Evolutionary conservation across 169 alveolate genomes (phyloP).

Genomic region (Plasmodium gonderi): DNA sequence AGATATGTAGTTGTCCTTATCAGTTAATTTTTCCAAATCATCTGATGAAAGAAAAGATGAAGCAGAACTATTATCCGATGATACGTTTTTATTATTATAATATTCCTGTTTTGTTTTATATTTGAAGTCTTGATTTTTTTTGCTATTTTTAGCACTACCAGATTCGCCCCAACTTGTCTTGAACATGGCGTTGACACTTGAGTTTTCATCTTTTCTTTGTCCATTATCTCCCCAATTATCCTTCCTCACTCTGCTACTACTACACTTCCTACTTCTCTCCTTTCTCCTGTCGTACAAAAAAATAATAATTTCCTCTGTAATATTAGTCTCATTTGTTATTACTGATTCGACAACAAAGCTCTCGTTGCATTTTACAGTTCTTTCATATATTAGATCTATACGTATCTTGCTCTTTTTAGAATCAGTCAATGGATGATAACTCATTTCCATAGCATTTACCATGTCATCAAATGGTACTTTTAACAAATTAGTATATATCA

Average conservation of each 20-base stretch:
- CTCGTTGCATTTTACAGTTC: slow-evolving; percentile 64
- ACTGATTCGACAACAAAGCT: slow-evolving; percentile 37
- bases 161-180: not conserved
- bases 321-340: slow-evolving; percentile 63
- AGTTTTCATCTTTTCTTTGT: not conserved
- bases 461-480: slow-evolving; percentile 13
- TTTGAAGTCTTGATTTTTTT: not conserved
- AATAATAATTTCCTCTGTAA: slow-evolving; percentile 66
- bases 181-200: too few species aligned
- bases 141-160: not conserved
- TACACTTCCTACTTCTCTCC: not conserved
- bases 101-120: not conserved
- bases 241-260: too few species aligned
- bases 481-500: not conserved
- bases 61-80: slow-evolving; percentile 4
- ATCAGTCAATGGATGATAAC: slow-evolving; percentile 1
- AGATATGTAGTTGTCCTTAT: slow-evolving; percentile 18
- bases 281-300: slow-evolving; percentile 48
- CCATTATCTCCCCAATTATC: not conserved
- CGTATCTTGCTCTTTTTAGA: slow-evolving; percentile 48
- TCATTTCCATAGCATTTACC: not conserved
- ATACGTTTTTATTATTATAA: not conserved
- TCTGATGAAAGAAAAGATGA: slow-evolving; percentile 11
- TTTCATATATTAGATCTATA: slow-evolving; percentile 38
- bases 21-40: slow-evolving; percentile 30